Evolutionary conservation across 2,329 filamentous ascomycete genomes (phyloP).

Genomic region (Macrophomina phaseolina): DNA sequence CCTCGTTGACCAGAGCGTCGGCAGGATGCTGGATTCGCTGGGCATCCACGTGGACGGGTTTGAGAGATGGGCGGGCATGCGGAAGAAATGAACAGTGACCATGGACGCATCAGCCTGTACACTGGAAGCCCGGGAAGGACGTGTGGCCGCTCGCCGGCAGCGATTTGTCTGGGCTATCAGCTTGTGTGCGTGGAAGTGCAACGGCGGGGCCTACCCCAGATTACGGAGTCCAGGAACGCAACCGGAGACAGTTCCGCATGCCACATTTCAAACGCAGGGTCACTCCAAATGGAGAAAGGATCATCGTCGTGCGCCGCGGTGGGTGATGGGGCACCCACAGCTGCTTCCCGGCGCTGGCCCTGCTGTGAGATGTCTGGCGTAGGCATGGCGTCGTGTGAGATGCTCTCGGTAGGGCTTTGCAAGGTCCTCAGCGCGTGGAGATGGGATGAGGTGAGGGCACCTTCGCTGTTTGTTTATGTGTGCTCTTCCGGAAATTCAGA

Average conservation of each 20-base stretch:
- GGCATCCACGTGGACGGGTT: constrained; percentile 51
- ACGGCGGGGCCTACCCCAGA: constrained; percentile 2
- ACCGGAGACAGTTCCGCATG: constrained; percentile 3
- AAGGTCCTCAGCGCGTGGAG: constrained; percentile 8
- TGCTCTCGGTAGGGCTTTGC: neutral
- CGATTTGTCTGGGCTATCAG: constrained; percentile 7
- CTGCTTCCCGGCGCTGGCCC: neutral
- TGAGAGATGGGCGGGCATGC: constrained; percentile 45
- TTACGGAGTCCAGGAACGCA: constrained; percentile 22
- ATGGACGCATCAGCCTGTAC: neutral
- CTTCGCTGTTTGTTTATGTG: too few relatives aligned
- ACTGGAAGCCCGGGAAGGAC: neutral
- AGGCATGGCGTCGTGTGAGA: neutral
- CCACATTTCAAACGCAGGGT: neutral
- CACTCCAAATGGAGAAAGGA: neutral
- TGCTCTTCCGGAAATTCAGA: neutral
- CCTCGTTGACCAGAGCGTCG: constrained; percentile 50
- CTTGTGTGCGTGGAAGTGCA: neutral
- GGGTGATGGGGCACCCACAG: too few relatives aligned
- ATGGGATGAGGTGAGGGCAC: constrained; percentile 2
- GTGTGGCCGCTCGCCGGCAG: neutral
- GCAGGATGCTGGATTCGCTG: constrained; percentile 54
- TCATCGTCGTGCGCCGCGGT: neutral
- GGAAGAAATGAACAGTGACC: neutral
- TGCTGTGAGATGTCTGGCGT: neutral